A percentile compares a stretch with the other conserved stretches of the same genome.
Evolutionary conservation across 306 rosid species (phyloP).

Genomic region (Oxytropis ochrocephala): DNA sequence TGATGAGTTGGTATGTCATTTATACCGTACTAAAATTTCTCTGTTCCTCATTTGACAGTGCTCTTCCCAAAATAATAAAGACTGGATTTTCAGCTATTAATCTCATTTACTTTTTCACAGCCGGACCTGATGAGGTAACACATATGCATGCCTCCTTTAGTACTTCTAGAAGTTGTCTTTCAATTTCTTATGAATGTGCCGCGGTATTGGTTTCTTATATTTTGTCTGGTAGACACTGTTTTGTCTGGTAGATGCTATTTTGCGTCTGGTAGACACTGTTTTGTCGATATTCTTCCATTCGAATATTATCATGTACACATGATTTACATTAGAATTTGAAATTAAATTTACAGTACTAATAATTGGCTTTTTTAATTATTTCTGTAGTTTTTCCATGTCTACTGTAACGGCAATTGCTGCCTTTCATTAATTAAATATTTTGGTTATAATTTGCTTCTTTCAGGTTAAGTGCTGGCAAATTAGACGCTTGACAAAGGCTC

Average conservation of each 20-base stretch:
- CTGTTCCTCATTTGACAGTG: constrained; percentile 47
- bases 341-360: not conserved
- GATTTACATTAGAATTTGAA: not conserved
- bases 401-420: not conserved
- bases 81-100: constrained; percentile 94
- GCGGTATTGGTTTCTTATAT: not conserved
- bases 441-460: constrained; percentile 14
- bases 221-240: not conserved
- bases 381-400: not conserved
- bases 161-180: not conserved
- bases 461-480: constrained; percentile 99
- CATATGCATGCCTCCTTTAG: not conserved
- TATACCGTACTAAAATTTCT: constrained; percentile 14
- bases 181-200: not conserved
- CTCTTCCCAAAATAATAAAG: constrained; percentile 91
- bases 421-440: not conserved
- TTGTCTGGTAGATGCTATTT: not conserved
- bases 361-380: not conserved
- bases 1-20: constrained; percentile 5
- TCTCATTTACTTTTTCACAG: constrained; percentile 98
- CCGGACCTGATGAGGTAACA: constrained; percentile 97
- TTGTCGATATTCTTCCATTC: not conserved
- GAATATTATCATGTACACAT: not conserved
- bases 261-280: not conserved
- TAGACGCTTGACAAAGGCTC: constrained; percentile 93